phyloP scores from a whole-genome alignment of 192 early-diverging fungal species.

The Kickxella alabastrina region DNA sequence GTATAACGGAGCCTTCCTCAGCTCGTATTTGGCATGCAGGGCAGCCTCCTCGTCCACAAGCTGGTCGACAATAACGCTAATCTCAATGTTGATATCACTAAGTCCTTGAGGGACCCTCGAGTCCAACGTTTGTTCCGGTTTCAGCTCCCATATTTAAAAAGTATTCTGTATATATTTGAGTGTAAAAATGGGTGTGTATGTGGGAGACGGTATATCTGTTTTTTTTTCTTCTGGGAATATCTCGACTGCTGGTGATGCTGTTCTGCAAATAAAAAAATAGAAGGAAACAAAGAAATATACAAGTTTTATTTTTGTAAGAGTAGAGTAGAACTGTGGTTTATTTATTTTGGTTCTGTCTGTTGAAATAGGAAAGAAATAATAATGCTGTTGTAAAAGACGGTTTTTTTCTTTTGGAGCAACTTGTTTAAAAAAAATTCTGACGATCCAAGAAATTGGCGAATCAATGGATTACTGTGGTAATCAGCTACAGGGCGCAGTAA shows the following conservation, averaged over 20 bases:
- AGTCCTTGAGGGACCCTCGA: conserved; percentile 31
- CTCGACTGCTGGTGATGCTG: neutral
- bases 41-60: conserved; percentile 49
- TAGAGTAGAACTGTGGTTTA: neutral
- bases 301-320: neutral
- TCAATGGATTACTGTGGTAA: neutral
- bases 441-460: conserved; percentile 4
- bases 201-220: neutral
- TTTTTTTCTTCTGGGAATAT: neutral
- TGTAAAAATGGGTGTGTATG: neutral
- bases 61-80: conserved; percentile 44
- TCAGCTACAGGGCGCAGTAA: too few species aligned
- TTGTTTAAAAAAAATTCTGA: conserved; percentile 6
- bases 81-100: conserved; percentile 29
- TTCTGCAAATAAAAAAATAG: too few species aligned
- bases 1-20: conserved; percentile 44
- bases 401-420: neutral
- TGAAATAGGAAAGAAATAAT: neutral
- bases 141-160: conserved; percentile 19
- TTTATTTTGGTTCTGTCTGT: neutral
- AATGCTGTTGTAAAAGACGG: neutral
- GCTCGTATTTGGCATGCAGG: conserved; percentile 52
- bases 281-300: conserved; percentile 7
- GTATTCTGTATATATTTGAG: neutral
- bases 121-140: conserved; percentile 18